Evolutionary conservation across 495 filamentous ascomycete genomes (phyloP), one percentile per base, ranked within the genome.

Genomic region (Parathielavia hyrcaniae): DNA sequence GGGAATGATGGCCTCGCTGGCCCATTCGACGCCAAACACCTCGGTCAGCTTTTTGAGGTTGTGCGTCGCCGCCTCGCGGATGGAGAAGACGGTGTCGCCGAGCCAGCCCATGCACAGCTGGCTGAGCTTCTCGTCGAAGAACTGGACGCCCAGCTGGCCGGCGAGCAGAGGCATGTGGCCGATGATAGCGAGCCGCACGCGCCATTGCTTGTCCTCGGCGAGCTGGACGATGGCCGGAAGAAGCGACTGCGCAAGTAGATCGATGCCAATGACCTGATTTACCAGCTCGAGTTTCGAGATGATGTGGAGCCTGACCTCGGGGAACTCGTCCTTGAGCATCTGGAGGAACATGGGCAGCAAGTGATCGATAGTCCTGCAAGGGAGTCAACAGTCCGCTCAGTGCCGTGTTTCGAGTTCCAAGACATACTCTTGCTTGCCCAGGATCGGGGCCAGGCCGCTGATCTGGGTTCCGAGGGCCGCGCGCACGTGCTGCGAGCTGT

Each of bases 271-370:
- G 48, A 97, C 91, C 76, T 97, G 91, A 73, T 98, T 98, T 58
- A 98, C 95, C 54, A 92, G 80, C 73, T 98, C 93, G 49, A 98
- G 81, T 75, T 97, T 98, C 4, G 92, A 97, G 68, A 98, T 98
- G 69, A 98, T 98, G 73, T 97, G 95, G 40, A 98, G 80, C 41
- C 93, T 86, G 53, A 98, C 93, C 68, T 97, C 95, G 35, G 93
- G 93, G 73, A 96, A 97, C 66, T 98, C 93, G 69, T 98, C 93
- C 76, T 98, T 98, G 50, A 98, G 85, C 93, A 98, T 98, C 69
- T 95, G 89, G 39, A 97, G 80, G 75, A 98, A 98, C 95, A 98
- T 98, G 39, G 93, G 93, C 41, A 98, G 83, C 58, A 98, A 87
- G 66, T 97, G 93, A 56, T 91, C 83, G 60, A 96, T 97, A 39